Base-by-base conservation (phyloP, 495 filamentous ascomycete genomes). In the Tuber magnatum region DNA sequence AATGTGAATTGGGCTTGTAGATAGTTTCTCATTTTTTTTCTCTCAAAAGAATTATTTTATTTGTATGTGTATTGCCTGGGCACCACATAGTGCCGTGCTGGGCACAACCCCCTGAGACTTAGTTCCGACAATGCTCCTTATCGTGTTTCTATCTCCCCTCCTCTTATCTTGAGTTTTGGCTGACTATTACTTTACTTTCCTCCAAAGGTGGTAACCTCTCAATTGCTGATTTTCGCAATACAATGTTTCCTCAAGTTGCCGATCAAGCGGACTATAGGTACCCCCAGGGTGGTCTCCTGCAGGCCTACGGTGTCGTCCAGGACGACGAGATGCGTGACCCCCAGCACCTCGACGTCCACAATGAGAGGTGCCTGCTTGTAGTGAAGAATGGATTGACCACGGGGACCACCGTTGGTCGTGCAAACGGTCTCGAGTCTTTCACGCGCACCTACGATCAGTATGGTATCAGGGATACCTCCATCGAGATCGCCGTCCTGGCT, bases 351-450 rank as follows among this genome's bases (percentile, higher is more conserved):
- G 70, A 75, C 18, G 3, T 75, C 68, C 16, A 75, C 28, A 16
- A 16, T 71, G 38, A 75, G 38, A 75, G 73, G 70, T 75, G 73
- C 6, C 38, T 75, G 5, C 68, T 74, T 0, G 73, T 75, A 0
- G 70, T 75, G 14, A 73, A 75, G 38, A 75, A 75, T 48, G 70
- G 70, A 28, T 74, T 71, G 38, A 35, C 73, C 1, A 75, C 70
- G 2, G 73, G 73, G 20, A 75, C 70, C 0, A 75, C 73, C 14
- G 48, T 75, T 16, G 73, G 73, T 74, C 70, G 73, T 1, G n/a
- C 5, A 35, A 75, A 71, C 32, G 73, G 73, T 73, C 73, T 75
- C 9, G 73, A 75, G 73, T 74, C 73, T 32, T 70, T 38, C 9
- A 70, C 69, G 28, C 28, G 69, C n/a, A 38, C 24, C 28, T 14